Evolutionary conservation across 2,329 filamentous ascomycete species (phyloP).

Genomic region (Magnaporthiopsis poae): DNA sequence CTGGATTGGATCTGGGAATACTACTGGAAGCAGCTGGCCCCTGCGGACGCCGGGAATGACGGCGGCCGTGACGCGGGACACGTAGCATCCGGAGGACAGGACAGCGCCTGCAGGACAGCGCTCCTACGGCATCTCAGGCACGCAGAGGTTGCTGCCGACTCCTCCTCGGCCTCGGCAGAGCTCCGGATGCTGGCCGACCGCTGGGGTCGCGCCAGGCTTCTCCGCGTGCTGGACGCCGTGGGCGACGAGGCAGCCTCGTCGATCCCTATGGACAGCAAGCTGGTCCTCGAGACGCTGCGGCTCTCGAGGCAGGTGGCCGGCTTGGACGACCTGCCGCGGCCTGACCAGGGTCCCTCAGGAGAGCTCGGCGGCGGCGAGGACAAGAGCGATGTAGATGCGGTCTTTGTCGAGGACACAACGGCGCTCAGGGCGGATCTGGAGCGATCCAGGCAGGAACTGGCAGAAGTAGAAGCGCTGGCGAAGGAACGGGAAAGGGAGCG

Average conservation of each 20-base stretch:
- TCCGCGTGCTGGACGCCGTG: constrained; percentile 21
- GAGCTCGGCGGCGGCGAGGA: constrained; percentile 2
- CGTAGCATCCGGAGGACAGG: constrained; percentile 1
- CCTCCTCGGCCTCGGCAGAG: constrained; percentile 7
- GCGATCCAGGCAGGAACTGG: constrained; percentile 16
- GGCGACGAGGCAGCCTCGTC: constrained; percentile 16
- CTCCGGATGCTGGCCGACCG: constrained; percentile 14
- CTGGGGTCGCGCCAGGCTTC: constrained; percentile 20
- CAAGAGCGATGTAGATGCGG: constrained; percentile 10
- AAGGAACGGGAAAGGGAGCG: not conserved
- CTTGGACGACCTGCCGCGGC: not conserved
- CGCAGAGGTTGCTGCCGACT: constrained; percentile 9
- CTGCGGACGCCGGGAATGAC: constrained; percentile 5
- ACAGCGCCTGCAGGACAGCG: constrained; percentile 21
- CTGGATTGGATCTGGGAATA: constrained; percentile 80
- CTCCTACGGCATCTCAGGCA: constrained; percentile 28
- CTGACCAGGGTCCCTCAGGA: not conserved
- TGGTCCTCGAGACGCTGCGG: constrained; percentile 21
- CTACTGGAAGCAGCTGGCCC: constrained; percentile 59
- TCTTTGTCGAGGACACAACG: constrained; percentile 14
- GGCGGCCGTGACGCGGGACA: not conserved
- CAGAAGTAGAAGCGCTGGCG: constrained; percentile 7
- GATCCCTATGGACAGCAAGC: constrained; percentile 15
- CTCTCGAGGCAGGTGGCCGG: constrained; percentile 15
- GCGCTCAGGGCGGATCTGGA: constrained; percentile 19